Conservation (phyloP, 2,329 filamentous ascomycete species). For the Trichophaea hybrida region DNA sequence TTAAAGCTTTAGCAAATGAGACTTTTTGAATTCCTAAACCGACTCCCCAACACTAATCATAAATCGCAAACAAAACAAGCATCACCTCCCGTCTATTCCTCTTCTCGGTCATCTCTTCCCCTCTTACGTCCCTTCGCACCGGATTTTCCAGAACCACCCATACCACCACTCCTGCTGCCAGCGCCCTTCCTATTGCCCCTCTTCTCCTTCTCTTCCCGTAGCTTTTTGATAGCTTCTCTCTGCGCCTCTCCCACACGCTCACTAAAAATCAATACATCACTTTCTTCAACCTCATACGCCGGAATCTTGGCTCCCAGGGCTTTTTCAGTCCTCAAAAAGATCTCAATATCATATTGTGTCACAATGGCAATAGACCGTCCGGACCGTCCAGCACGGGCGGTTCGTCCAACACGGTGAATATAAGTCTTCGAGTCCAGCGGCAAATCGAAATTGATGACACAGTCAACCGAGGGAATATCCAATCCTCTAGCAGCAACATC, state of each 20-base stretch:
- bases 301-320: constrained; percentile 63
- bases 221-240: constrained; percentile 59
- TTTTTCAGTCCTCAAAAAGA: constrained; percentile 67
- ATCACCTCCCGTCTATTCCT: constrained; percentile 15
- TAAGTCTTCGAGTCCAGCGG: constrained; percentile 82
- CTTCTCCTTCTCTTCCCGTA: constrained; percentile 66
- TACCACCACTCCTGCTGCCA: constrained; percentile 33
- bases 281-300: constrained; percentile 56
- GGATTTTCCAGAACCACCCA: constrained; percentile 19
- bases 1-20: too few species aligned
- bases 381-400: constrained; percentile 79
- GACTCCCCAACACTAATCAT: not conserved
- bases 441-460: constrained; percentile 75
- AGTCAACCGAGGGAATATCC: constrained; percentile 81
- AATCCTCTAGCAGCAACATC: constrained; percentile 88
- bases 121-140: constrained; percentile 22
- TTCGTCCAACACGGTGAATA: constrained; percentile 90
- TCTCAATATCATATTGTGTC: constrained; percentile 75
- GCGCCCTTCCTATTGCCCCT: constrained; percentile 38
- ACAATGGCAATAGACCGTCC: constrained; percentile 69
- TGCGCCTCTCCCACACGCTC: constrained; percentile 71
- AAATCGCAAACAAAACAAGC: not conserved
- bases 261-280: constrained; percentile 73
- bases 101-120: constrained; percentile 26
- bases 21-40: too few species aligned